Evolutionary conservation across 1,284 basidiomycete species (phyloP).

Genomic region (Afroboletus lepidellus): DNA sequence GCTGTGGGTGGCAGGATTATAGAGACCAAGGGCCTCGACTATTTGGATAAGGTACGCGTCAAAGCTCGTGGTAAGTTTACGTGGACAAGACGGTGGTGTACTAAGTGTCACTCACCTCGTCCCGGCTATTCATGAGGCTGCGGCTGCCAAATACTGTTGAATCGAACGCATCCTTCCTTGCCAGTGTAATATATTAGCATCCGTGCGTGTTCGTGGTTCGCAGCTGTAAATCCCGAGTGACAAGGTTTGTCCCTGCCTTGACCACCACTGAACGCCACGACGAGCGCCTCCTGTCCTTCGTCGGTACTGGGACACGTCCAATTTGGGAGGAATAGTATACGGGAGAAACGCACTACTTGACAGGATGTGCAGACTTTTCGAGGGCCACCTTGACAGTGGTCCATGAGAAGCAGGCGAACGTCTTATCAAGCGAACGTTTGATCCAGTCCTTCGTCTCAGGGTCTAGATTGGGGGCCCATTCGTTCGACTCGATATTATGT

Average conservation of each 20-base stretch:
- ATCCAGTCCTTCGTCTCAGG: constrained; percentile 93
- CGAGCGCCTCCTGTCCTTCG: constrained; percentile 73
- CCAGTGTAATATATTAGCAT: constrained; percentile 13
- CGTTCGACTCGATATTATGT: background rate
- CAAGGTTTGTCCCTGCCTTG: constrained; percentile 64
- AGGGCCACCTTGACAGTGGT: constrained; percentile 87
- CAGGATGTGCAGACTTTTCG: constrained; percentile 75
- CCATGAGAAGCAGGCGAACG: constrained; percentile 97
- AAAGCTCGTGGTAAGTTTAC: constrained; percentile 23
- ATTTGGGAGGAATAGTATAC: background rate
- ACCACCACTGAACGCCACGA: constrained; percentile 69
- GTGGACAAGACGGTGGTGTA: background rate
- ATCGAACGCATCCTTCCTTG: background rate
- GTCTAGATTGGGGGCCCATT: constrained; percentile 49
- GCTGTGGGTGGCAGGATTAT: no score
- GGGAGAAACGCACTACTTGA: constrained; percentile 67
- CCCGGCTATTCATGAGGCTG: constrained; percentile 17
- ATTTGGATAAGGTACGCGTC: constrained; percentile 11
- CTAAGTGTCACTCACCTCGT: background rate
- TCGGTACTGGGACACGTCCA: constrained; percentile 59
- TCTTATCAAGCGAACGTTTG: constrained; percentile 73
- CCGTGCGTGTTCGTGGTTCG: constrained; percentile 49
- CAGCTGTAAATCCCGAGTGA: constrained; percentile 72
- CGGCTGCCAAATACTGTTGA: background rate
- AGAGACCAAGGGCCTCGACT: constrained; percentile 29